Base-by-base conservation (phyloP, 176 grass and related monocot genomes). In the Paspalum notatum region DNA sequence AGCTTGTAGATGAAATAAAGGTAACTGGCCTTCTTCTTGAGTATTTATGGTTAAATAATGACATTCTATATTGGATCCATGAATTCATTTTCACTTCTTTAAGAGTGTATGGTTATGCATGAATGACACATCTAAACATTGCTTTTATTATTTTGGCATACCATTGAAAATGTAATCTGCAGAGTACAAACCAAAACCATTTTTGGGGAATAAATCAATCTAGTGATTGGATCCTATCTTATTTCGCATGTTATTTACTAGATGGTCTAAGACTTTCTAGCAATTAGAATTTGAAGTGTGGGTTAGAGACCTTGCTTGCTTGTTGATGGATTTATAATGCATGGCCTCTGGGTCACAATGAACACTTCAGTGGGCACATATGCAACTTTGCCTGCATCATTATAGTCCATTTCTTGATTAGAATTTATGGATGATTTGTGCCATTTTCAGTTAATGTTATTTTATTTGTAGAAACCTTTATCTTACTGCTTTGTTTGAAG, bases 1-100 rank as follows among this genome's bases (percentile, higher is more conserved):
- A 99, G 62, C 93, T 99, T 93, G 85, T 86, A 88, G 97, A 90
- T 84, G 97, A 99, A 82, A 93, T 99, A 77, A 99, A 91, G 93
- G 97, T 99, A 90, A n/a, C 22, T 76, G 11, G 9, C 15, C 21
- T 50, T 72, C 13, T 20, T 71, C 38, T 65, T 66, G 17, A 41
- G 58, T 57, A 26, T 54, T 85, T 60, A 40, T 41, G 40, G 38
- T 60, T 40, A 74, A 84, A 63, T 68, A 53, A 9, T 72, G 27
- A 41, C 56, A 9, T 51, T 7, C 11, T 32, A 24, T 58, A 39
- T 38, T 75, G 9, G 45, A 72, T 71, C 16, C n/a, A 71, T 59
- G 64, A 12, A 81, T 47, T 39, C 42, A 73, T 8, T 6, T 60
- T 56, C 60, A 21, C 12, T 88, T 66, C 20, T 71, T 41, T 12